These are phyloP conservation scores for Leccinum subtestaceum DNA, from an alignment of 768 basidiomycete species.

Conservation along the genomic window DNA sequence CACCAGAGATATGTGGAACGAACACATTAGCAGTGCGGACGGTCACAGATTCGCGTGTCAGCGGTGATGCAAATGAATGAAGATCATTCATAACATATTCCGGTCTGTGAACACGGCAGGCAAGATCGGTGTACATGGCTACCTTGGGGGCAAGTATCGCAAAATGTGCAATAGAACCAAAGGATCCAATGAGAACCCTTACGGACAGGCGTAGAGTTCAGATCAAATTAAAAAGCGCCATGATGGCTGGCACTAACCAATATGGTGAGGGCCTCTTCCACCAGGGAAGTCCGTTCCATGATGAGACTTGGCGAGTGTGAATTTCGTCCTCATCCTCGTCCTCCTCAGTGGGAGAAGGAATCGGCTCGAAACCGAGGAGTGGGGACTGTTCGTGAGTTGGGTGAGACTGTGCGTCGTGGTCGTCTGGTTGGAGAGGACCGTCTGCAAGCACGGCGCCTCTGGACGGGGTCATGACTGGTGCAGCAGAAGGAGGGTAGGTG, in stretches of 20 bases:
- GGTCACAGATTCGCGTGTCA: not conserved
- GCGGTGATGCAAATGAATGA: not conserved
- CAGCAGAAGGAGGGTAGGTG: not conserved
- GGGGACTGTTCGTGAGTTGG: constrained; percentile 39
- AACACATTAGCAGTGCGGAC: not conserved
- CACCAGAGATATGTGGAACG: not conserved
- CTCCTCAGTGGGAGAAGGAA: constrained; percentile 9
- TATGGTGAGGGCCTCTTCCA: constrained; percentile 71
- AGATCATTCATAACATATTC: constrained; percentile 35
- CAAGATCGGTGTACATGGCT: constrained; percentile 72
- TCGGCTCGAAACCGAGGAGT: constrained; percentile 21
- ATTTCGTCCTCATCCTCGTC: constrained; percentile 23
- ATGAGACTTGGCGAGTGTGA: constrained; percentile 27
- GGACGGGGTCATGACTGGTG: constrained; percentile 16
- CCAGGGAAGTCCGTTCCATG: constrained; percentile 52
- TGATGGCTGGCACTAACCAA: constrained; percentile 50
- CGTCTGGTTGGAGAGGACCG: constrained; percentile 42
- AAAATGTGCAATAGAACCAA: constrained; percentile 53
- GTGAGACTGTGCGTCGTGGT: constrained; percentile 43
- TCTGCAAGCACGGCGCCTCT: constrained; percentile 1
- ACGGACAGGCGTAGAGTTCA: not conserved
- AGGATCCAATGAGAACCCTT: constrained; percentile 60
- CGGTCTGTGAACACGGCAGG: constrained; percentile 64
- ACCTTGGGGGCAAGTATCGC: constrained; percentile 67
- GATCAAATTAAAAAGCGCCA: not conserved